Percentiles rank a stretch among this genome's conserved stretches.
phyloP scores from a whole-genome alignment of 768 basidiomycete species.

The Calocybe indica region DNA sequence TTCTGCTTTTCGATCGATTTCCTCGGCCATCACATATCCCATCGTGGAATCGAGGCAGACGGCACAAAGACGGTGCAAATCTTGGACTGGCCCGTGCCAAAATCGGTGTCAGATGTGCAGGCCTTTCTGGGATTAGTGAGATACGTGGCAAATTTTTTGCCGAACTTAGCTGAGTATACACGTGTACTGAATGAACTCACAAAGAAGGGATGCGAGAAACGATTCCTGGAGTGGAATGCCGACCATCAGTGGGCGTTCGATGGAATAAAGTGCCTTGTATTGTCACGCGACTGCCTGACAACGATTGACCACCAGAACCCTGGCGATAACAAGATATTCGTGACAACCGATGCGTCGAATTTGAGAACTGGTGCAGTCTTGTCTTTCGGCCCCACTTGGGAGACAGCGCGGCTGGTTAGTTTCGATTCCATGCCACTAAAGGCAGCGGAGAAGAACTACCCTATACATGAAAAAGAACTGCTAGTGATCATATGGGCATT shows the following conservation, averaged over 20 bases:
- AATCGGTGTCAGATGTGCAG: constrained; percentile 19
- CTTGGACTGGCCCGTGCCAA: constrained; percentile 18
- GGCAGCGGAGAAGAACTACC: too few relatives aligned
- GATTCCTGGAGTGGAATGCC: constrained; percentile 17
- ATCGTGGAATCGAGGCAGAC: constrained; percentile 29
- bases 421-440: too few relatives aligned
- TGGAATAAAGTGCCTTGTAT: constrained; percentile 20
- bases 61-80: constrained; percentile 30
- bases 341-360: too few relatives aligned
- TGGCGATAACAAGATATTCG: too few relatives aligned
- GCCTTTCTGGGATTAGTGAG: constrained; percentile 31
- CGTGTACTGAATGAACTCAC: constrained; percentile 23
- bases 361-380: too few relatives aligned
- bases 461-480: too few relatives aligned
- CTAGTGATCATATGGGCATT: too few relatives aligned
- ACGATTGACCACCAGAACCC: too few relatives aligned
- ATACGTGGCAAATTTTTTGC: constrained; percentile 30
- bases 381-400: too few relatives aligned
- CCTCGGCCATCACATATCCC: constrained; percentile 33
- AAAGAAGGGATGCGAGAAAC: constrained; percentile 19
- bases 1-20: constrained; percentile 25
- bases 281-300: too few relatives aligned
- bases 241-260: constrained; percentile 20
- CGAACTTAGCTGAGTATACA: constrained; percentile 27
- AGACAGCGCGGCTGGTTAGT: too few relatives aligned